Evolutionary conservation across 306 rosid genomes (phyloP).

Genomic region (Citrullus amarus): DNA sequence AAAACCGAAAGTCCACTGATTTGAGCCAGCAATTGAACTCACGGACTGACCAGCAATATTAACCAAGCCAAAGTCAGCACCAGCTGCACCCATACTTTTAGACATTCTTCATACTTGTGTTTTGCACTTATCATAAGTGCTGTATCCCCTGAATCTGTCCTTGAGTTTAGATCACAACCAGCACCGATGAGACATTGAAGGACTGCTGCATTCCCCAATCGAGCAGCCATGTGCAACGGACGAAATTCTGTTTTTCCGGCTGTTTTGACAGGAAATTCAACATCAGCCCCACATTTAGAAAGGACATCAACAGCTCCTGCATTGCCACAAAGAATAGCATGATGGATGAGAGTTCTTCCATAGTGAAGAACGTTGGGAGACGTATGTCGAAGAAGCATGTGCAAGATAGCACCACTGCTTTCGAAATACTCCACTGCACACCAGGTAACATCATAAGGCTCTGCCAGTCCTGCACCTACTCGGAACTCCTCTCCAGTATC

Average conservation of each 20-base stretch:
- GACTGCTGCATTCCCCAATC: slow-evolving; percentile 47
- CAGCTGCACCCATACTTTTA: slow-evolving; percentile 49
- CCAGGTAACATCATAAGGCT: slow-evolving; percentile 71
- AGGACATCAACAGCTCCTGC: slow-evolving; percentile 50
- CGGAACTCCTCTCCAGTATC: slow-evolving; percentile 80
- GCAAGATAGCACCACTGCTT: slow-evolving; percentile 59
- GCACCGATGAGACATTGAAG: slow-evolving; percentile 52
- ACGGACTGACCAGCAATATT: slow-evolving; percentile 53
- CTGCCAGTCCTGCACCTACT: slow-evolving; percentile 94
- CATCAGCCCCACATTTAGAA: slow-evolving; percentile 44
- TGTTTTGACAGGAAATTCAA: slow-evolving; percentile 46
- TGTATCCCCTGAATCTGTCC: slow-evolving; percentile 59
- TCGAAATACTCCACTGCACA: slow-evolving; percentile 96
- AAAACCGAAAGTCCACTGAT: slow-evolving; percentile 58
- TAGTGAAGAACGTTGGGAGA: slow-evolving; percentile 24
- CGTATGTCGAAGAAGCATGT: slow-evolving; percentile 45
- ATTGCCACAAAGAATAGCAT: slow-evolving; percentile 74
- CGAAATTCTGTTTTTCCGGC: slow-evolving; percentile 40
- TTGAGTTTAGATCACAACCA: slow-evolving; percentile 65
- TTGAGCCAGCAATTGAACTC: slow-evolving; percentile 48
- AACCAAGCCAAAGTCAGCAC: slow-evolving; percentile 74
- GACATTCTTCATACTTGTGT: slow-evolving; percentile 54
- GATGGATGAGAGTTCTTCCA: slow-evolving; percentile 85
- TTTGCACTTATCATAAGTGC: slow-evolving; percentile 67
- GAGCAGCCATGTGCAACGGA: slow-evolving; percentile 81